Evolutionary conservation across 2,329 filamentous ascomycete species (phyloP), one percentile per base, ranked within the genome.

Genomic region (Waltergamsia citrina): DNA sequence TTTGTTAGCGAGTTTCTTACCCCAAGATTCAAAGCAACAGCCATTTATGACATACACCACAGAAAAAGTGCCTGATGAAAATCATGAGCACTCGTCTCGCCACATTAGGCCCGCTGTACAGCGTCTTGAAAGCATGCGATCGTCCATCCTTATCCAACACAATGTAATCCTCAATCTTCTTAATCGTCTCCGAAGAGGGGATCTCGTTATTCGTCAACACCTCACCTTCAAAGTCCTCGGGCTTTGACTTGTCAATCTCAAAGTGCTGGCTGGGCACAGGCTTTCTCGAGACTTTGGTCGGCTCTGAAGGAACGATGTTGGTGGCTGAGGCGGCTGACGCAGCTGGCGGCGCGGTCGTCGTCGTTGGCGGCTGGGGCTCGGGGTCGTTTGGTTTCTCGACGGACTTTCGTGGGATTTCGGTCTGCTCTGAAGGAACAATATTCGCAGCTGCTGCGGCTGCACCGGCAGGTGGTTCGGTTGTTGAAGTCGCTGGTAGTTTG

Each of bases 1-100:
- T n/a, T 23, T 11, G 8, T 33, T 23, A 28, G 29, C 24, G 14
- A 15, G 10, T n/a, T 9, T 19, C 14, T n/a, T n/a, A 21, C 20
- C 10, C 6, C 16, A 16, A 14, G 12, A 17, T 30, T 7, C 20
- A 8, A 29, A 17, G n/a, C 8, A 10, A 10, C 10, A 30, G 17
- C 6, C 11, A 10, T n/a, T 7, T 12, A 10, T 19, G 22, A 67
- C 79, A 54, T 66, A 85, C 81, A 23, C 81, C 81, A 51, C 83
- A 87, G 65, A 84, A 86, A 57, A 87, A 88, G 58, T 87, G 82
- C 29, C 83, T 71, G 37, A 88, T 68, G 50, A 88, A 87, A 43
- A 87, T 74, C 27, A 86, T 57, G 21, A 88, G 63, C 19, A 84
- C 73, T 3, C 76, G 62, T 14, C 67, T 60, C 10, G 69, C 62